phyloP scores from a whole-genome alignment of 139 green algal species.

The Coelastrella sp. region DNA sequence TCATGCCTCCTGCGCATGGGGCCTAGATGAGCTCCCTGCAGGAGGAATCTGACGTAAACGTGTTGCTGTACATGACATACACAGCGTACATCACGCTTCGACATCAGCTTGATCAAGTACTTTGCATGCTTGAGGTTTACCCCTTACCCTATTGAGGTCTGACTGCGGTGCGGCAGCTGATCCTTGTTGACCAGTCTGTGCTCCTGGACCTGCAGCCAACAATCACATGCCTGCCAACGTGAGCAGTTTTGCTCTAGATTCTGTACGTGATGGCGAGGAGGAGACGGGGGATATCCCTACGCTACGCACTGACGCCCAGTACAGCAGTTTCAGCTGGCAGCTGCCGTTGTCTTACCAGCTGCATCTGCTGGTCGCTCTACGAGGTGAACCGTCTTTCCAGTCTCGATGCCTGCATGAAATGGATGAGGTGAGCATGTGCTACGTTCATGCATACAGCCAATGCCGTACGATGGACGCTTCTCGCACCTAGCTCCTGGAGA shows the following conservation, averaged over 20 bases:
- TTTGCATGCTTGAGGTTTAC: background rate
- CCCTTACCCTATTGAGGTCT: slow-evolving; percentile 36
- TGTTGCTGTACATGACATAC: background rate
- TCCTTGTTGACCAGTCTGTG: background rate
- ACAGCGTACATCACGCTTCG: background rate
- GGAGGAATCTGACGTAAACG: too few relatives aligned
- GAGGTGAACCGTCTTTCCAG: slow-evolving; percentile 73
- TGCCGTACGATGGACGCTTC: slow-evolving; percentile 6
- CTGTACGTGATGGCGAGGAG: too few relatives aligned
- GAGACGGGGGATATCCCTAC: too few relatives aligned
- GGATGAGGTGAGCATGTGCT: background rate
- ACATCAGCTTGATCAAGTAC: background rate
- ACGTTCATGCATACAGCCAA: background rate
- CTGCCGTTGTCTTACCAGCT: slow-evolving; percentile 17
- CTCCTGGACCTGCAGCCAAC: background rate
- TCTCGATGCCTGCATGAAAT: slow-evolving; percentile 52
- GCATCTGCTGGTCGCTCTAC: slow-evolving; percentile 63
- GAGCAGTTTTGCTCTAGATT: too few relatives aligned
- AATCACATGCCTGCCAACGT: too few relatives aligned
- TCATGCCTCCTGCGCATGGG: too few relatives aligned
- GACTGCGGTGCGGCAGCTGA: background rate
- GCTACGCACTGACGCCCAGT: too few relatives aligned
- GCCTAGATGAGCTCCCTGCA: too few relatives aligned
- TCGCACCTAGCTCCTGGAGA: slow-evolving; percentile 45
- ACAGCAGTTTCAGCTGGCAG: too few relatives aligned